These are phyloP conservation scores for Takashimella koratensis DNA, from an alignment of 1,284 basidiomycete species.

Conservation along the genomic window DNA sequence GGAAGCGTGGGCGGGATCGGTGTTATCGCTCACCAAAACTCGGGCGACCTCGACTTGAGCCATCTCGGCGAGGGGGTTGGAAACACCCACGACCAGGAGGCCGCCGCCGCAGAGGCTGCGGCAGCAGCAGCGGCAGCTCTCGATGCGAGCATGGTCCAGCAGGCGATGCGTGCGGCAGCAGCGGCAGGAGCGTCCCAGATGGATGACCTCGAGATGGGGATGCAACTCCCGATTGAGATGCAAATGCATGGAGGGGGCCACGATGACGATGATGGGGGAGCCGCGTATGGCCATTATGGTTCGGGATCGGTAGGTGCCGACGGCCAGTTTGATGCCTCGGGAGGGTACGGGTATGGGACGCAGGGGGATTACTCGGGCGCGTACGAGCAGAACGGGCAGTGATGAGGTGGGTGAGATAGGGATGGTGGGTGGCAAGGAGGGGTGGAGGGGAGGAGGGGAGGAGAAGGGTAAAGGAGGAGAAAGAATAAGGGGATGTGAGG, in stretches of 20 bases:
- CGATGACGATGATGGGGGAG: conserved; percentile 19
- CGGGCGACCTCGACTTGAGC: background rate
- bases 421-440: background rate
- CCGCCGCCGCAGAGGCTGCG: background rate
- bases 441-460: background rate
- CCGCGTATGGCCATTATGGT: background rate
- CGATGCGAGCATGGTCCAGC: conserved; percentile 43
- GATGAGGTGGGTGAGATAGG: background rate
- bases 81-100: background rate
- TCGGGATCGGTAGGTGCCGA: background rate
- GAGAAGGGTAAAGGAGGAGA: background rate
- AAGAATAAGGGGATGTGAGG: no score
- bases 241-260: conserved; percentile 40
- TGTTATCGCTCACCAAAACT: background rate
- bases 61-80: background rate
- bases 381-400: background rate
- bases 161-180: conserved; percentile 40
- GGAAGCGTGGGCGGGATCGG: background rate
- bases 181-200: conserved; percentile 33
- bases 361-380: no score
- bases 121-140: conserved; percentile 7
- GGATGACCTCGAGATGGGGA: conserved; percentile 48
- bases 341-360: background rate
- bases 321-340: background rate
- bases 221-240: conserved; percentile 47